Conservation (phyloP, 2,329 filamentous ascomycete genomes). For the Ceratocystis albifundus region DNA sequence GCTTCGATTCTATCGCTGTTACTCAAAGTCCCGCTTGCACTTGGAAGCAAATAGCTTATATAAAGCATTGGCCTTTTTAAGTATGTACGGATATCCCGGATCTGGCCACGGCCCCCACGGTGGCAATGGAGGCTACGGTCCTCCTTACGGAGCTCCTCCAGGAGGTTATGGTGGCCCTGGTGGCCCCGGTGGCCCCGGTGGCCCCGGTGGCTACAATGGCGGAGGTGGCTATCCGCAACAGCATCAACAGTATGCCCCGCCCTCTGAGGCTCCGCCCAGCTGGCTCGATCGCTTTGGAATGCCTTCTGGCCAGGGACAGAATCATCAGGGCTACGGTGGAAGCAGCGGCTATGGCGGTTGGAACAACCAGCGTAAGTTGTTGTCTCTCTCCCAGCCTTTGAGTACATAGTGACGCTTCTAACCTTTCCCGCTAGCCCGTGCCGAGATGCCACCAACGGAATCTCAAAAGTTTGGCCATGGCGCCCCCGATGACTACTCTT, state of each 20-base stretch:
- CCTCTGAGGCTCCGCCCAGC: constrained; percentile 23
- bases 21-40: neutral
- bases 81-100: constrained; percentile 24
- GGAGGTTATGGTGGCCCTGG: constrained; percentile 26
- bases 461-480: constrained; percentile 54
- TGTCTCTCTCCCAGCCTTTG: no score
- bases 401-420: neutral
- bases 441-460: constrained; percentile 36
- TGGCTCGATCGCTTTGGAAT: constrained; percentile 25
- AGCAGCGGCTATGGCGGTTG: neutral
- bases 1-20: no score
- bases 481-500: constrained; percentile 56
- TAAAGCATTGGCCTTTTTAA: neutral
- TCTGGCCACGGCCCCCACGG: constrained; percentile 23
- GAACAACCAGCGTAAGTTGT: constrained; percentile 7
- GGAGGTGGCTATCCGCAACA: constrained; percentile 28
- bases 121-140: constrained; percentile 22
- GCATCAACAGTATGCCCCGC: constrained; percentile 26
- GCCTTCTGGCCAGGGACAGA: constrained; percentile 14
- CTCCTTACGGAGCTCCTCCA: constrained; percentile 22
- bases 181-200: no score
- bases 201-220: constrained; percentile 26
- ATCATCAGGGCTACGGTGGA: constrained; percentile 6
- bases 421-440: constrained; percentile 3
- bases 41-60: neutral